Base-by-base conservation (phyloP, 2,329 filamentous ascomycete genomes). In the Diaporthe sp. region DNA sequence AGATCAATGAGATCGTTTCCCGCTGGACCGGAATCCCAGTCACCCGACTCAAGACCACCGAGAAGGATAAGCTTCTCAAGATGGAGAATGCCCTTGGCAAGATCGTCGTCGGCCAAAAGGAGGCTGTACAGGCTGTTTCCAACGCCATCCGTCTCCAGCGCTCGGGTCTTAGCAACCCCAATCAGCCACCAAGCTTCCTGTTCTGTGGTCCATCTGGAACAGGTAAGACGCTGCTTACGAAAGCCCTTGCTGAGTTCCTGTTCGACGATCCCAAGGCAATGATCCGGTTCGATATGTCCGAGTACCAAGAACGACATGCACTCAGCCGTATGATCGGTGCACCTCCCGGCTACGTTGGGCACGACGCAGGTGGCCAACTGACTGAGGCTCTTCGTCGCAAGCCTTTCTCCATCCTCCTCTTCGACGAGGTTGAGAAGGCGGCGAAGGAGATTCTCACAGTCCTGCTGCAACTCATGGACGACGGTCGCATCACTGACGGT, bases 221-320 rank as follows among this genome's bases (percentile, higher is more conserved):
- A 17, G 97, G 97, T 88, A 99, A 99, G 87, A 99, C 97, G 25
- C 88, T 99, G 28, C 92, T 99, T 74, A 98, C 96, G 77, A 99
- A 99, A 85, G 97, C 96, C 22, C 89, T 99, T 75, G 97, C 97
- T 66, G 97, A 99, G 84, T 99, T 99, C 87, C 88, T 99, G 38
- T 99, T 99, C 86, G 97, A 99, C 82, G 97, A 99, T 79, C 87
- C 96, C 35, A 98, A 98, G 87, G 89, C 96, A 45, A 98, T 99
- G 97, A 98, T 99, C 80, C 94, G 97, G 52, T 97, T 99, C 86
- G 97, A 99, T 83, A 99, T 99, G 97, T 98, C 96, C 7, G 97
- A 99, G 85, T 99, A 99, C 84, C 97, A 99, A 84, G 97, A 99
- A 85, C 93, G 96, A 7, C 97, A 99, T 83, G 94, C 96, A 0